Evolutionary conservation across 2,329 filamentous ascomycete genomes (phyloP), one percentile per base, ranked within the genome.

Genomic region (Colletotrichum lentis): DNA sequence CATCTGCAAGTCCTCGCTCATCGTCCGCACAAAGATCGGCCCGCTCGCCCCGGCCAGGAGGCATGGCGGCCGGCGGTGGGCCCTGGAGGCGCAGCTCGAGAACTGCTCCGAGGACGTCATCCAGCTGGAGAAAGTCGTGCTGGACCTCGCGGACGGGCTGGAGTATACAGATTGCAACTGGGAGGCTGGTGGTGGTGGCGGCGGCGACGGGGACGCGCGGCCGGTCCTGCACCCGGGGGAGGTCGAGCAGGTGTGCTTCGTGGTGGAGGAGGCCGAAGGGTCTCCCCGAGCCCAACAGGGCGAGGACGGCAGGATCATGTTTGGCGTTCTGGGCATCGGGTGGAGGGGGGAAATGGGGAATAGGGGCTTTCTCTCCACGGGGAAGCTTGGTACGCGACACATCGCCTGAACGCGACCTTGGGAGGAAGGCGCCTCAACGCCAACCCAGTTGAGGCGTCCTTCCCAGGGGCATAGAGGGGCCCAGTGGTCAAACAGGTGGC

Each of bases 281-380:
- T 35, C 49, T 18, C 73, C 58, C 24, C 76, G 70, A 49, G 80
- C 87, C 37, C 84, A 88, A 74, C 83, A 89, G 71, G 80, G 86
- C 65, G 78, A 82, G 37, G 89, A 90, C 69, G 85, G 85, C 57
- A 81, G 87, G 71, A 81, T 91, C 44, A 82, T 90, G 22, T 88
- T 98, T 75, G 95, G 94, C 5, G 89, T 96, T 70, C 79, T 98
- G 72, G 90, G 90, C 50, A 91, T 98, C 67, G 91, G 93, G 62
- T 99, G 96, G 96, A 86, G 92, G 71, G 91, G 91, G 44, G 88
- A 92, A 70, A 94, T 97, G 91, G 96, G 96, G 0, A 96, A 95
- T 79, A 87, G 88, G 73, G 96, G 96, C 0, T 94, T 89, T 73
- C 82, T 99, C 76, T 93, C 90, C 52, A 99, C 96, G 7, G 94